Percentiles rank a stretch among this genome's conserved stretches.
These are phyloP conservation scores for Chytriomyces hyalinus DNA, from an alignment of 192 early-diverging fungal genomes.

Conservation along the genomic window DNA sequence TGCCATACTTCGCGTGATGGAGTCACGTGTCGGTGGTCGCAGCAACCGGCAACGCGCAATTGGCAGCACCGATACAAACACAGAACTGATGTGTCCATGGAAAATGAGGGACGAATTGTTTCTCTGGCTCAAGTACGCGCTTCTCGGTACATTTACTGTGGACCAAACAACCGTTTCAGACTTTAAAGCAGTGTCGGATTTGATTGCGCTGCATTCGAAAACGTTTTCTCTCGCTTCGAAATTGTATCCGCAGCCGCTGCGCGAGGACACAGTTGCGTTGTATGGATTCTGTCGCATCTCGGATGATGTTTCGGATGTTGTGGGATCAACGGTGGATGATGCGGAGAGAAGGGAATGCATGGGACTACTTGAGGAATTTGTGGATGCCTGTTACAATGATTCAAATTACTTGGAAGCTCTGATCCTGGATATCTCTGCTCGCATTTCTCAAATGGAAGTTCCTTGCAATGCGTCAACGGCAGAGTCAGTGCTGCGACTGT, in stretches of 20 bases:
- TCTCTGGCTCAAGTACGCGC: conserved; percentile 5
- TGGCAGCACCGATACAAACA: background rate
- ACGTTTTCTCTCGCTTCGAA: conserved; percentile 38
- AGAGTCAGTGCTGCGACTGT: conserved; percentile 21
- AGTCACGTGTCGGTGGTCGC: conserved; percentile 26
- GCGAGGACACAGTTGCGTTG: conserved; percentile 33
- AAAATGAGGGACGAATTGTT: conserved; percentile 9
- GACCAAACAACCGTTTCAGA: conserved; percentile 7
- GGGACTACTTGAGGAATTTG: conserved; percentile 9
- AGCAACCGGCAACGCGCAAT: background rate
- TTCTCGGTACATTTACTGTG: background rate
- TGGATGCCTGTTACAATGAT: conserved; percentile 10
- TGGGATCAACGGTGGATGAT: background rate
- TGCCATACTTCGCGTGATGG: conserved; percentile 23
- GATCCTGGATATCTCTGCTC: background rate
- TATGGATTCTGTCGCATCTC: conserved; percentile 47
- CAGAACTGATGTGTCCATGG: background rate
- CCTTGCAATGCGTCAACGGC: background rate
- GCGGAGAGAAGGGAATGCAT: background rate
- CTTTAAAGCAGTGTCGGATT: background rate
- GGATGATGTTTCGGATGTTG: conserved; percentile 43
- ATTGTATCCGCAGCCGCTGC: conserved; percentile 35
- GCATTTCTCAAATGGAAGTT: background rate
- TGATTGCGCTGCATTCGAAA: conserved; percentile 30
- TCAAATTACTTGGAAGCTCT: background rate